Conservation (phyloP, 805 yeast species). For the Candida coleopterorum region DNA sequence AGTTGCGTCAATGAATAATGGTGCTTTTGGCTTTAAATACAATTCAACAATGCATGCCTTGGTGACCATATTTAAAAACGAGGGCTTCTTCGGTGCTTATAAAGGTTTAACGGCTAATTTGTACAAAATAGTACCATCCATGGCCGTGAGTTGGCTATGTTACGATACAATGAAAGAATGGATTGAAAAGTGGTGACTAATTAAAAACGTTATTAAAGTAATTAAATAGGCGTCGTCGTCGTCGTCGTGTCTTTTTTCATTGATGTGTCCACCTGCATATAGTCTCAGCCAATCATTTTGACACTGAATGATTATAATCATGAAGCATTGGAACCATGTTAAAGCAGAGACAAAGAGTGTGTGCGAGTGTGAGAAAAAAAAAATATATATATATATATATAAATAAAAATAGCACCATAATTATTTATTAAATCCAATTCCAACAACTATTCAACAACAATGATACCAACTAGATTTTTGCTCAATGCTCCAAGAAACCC, state of each 20-base stretch:
- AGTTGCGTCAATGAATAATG: conserved; percentile 76
- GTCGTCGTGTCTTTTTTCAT: no score
- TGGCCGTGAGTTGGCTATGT: conserved; percentile 93
- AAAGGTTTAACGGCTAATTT: conserved; percentile 75
- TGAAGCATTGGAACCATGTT: no score
- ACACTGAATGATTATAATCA: background rate
- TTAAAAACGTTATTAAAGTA: background rate
- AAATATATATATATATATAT: no score
- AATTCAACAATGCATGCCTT: conserved; percentile 73
- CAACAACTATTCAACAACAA: conserved; percentile 12
- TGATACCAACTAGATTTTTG: conserved; percentile 39
- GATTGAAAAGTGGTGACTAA: conserved; percentile 25
- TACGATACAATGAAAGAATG: conserved; percentile 63
- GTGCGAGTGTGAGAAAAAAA: conserved; percentile 1
- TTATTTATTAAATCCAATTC: background rate
- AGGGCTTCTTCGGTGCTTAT: conserved; percentile 71
- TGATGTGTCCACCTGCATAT: conserved; percentile 4
- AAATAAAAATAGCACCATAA: conserved; percentile 3
- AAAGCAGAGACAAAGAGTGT: no score
- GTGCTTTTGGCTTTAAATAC: conserved; percentile 79
- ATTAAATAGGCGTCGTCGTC: no score
- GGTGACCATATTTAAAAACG: conserved; percentile 58
- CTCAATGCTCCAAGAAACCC: conserved; percentile 33
- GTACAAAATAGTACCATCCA: conserved; percentile 87
- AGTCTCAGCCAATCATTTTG: conserved; percentile 5